Conservation (phyloP, 1,284 basidiomycete species). For the Papiliotrema nemorosa region DNA sequence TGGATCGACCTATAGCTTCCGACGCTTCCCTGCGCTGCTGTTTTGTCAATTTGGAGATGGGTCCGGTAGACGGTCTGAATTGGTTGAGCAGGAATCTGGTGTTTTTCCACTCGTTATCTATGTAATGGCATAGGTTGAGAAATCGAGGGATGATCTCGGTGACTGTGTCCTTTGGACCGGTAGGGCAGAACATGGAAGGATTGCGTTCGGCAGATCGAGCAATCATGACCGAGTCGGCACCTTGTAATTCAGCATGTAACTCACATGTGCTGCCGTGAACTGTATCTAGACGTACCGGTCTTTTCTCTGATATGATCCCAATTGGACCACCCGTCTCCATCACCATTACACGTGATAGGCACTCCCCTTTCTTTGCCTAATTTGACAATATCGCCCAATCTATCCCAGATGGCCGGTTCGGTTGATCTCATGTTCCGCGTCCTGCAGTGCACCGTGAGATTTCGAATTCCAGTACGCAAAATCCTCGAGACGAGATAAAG, state of each 20-base stretch:
- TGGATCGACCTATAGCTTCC: constrained; percentile 60
- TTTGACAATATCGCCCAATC: constrained; percentile 79
- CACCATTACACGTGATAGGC: constrained; percentile 90
- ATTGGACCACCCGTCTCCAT: constrained; percentile 77
- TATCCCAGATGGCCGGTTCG: constrained; percentile 73
- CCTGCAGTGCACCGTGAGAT: constrained; percentile 91
- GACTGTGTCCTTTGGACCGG: constrained; percentile 67
- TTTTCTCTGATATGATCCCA: constrained; percentile 67
- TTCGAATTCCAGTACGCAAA: constrained; percentile 79
- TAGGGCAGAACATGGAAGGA: constrained; percentile 76
- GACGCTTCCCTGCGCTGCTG: constrained; percentile 59
- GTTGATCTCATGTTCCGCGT: constrained; percentile 87
- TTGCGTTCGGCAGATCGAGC: constrained; percentile 92
- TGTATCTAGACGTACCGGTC: constrained; percentile 58
- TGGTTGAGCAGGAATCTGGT: constrained; percentile 90
- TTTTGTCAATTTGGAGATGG: constrained; percentile 58
- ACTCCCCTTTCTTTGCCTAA: constrained; percentile 57
- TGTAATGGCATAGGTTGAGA: constrained; percentile 64
- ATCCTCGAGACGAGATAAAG: constrained; percentile 81
- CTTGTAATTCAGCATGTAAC: constrained; percentile 44
- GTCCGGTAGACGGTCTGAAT: constrained; percentile 58
- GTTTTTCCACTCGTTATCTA: constrained; percentile 73
- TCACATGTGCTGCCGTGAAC: constrained; percentile 8
- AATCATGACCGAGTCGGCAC: constrained; percentile 92
- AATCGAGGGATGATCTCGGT: constrained; percentile 68